These are phyloP conservation scores for Boletus vinaceobasis DNA, from an alignment of 768 basidiomycete genomes.

Conservation along the genomic window DNA sequence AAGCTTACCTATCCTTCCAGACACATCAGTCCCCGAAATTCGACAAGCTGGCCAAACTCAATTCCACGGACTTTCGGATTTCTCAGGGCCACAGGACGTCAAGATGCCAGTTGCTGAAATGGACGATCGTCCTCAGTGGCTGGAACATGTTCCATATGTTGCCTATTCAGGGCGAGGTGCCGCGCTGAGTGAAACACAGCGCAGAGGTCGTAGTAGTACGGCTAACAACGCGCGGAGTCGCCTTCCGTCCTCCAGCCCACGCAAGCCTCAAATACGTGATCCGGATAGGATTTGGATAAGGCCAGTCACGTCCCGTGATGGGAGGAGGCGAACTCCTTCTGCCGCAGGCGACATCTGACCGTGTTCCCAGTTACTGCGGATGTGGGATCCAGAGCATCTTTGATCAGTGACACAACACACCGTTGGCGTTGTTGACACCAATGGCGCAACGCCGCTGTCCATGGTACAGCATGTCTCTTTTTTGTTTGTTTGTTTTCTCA, in stretches of 20 bases:
- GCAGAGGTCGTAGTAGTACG: slow-evolving; percentile 10
- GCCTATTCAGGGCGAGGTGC: background rate
- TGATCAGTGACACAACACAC: slow-evolving; percentile 10
- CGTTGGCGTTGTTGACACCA: slow-evolving; percentile 3
- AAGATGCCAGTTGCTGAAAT: slow-evolving; percentile 5
- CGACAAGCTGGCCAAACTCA: slow-evolving; percentile 1
- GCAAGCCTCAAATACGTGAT: slow-evolving; percentile 17
- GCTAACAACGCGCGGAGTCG: slow-evolving; percentile 10
- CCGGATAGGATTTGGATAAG: slow-evolving; percentile 22
- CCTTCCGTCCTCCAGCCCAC: slow-evolving; percentile 19
- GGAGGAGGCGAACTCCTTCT: slow-evolving; percentile 31
- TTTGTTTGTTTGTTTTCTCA: slow-evolving; percentile 9
- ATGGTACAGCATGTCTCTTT: background rate
- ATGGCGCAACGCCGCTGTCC: background rate
- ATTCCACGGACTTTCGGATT: slow-evolving; percentile 26
- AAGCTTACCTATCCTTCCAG: slow-evolving; percentile 4
- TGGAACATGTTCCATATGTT: slow-evolving; percentile 4
- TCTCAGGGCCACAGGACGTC: slow-evolving; percentile 22
- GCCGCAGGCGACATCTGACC: slow-evolving; percentile 31
- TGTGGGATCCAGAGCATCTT: slow-evolving; percentile 5
- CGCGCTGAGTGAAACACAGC: slow-evolving; percentile 1
- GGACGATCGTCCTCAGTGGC: slow-evolving; percentile 4
- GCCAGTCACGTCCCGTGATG: slow-evolving; percentile 23
- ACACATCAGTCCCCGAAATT: slow-evolving; percentile 11
- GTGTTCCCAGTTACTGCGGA: slow-evolving; percentile 3